Percentiles rank a stretch among this genome's conserved stretches.
These are phyloP conservation scores for Thelephora terrestris DNA, from an alignment of 1,284 basidiomycete species.

Conservation along the genomic window DNA sequence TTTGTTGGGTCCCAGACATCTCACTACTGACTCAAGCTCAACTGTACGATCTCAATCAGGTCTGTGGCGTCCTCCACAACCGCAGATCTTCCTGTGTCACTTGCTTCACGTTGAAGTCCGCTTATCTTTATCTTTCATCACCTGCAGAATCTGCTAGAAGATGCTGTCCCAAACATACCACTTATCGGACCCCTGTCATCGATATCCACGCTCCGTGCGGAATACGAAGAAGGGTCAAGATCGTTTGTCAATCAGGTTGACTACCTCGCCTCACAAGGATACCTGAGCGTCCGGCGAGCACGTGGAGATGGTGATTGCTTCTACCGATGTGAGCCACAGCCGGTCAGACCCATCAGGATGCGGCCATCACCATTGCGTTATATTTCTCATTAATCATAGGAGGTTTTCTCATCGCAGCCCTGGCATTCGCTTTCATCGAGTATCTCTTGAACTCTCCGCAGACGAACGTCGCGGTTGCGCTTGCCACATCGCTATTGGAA, in stretches of 20 bases:
- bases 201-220: constrained; percentile 42
- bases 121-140: background rate
- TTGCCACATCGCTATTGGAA: constrained; percentile 43
- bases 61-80: constrained; percentile 6
- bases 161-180: constrained; percentile 38
- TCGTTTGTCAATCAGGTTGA: constrained; percentile 62
- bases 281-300: constrained; percentile 52
- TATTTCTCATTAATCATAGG: too few species aligned
- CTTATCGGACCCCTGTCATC: constrained; percentile 39
- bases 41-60: constrained; percentile 43
- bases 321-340: constrained; percentile 38
- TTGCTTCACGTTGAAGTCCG: background rate
- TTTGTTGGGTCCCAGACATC: constrained; percentile 17
- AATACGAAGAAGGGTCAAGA: constrained; percentile 54
- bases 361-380: background rate
- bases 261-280: constrained; percentile 46
- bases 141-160: constrained; percentile 35
- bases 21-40: constrained; percentile 25
- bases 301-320: constrained; percentile 57
- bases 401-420: constrained; percentile 27
- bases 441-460: constrained; percentile 35
- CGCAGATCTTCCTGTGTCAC: constrained; percentile 4
- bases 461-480: constrained; percentile 35
- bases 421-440: constrained; percentile 46
- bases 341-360: background rate